Conservation (phyloP, 768 basidiomycete genomes). For the Lactarius pseudohatsudake region DNA sequence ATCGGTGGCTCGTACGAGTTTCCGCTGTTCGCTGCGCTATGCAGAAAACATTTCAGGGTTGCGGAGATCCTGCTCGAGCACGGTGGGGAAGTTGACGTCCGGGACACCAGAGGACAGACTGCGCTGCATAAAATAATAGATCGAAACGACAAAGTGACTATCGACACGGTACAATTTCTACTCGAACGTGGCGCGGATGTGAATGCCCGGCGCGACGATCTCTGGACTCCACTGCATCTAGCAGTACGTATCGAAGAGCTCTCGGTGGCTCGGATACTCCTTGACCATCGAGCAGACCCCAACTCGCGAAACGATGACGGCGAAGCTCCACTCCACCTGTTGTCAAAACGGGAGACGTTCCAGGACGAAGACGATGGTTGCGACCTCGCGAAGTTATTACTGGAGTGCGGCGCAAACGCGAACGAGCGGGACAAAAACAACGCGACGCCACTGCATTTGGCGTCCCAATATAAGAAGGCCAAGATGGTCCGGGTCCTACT, state of each 20-base stretch:
- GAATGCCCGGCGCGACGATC: neutral
- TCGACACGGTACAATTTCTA: too few species aligned
- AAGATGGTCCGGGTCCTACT: neutral
- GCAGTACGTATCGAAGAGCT: neutral
- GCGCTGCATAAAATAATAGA: neutral
- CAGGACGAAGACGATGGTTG: neutral
- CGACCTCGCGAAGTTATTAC: neutral
- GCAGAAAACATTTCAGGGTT: neutral
- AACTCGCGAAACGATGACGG: neutral
- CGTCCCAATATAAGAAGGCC: neutral
- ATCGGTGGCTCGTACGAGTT: neutral
- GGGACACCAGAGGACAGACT: too few species aligned
- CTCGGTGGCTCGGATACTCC: neutral
- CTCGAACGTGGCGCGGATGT: too few species aligned
- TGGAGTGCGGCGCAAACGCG: neutral
- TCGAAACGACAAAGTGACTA: too few species aligned
- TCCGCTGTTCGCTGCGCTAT: slow-evolving; percentile 2
- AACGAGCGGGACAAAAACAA: neutral
- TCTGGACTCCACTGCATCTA: neutral
- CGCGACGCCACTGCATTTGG: neutral
- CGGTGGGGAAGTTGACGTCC: neutral
- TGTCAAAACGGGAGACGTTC: neutral
- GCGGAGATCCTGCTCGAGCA: neutral
- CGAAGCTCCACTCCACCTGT: neutral
- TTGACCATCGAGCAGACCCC: neutral